phyloP scores from a whole-genome alignment of 257 asterid species.

The Solanum sitiens region DNA sequence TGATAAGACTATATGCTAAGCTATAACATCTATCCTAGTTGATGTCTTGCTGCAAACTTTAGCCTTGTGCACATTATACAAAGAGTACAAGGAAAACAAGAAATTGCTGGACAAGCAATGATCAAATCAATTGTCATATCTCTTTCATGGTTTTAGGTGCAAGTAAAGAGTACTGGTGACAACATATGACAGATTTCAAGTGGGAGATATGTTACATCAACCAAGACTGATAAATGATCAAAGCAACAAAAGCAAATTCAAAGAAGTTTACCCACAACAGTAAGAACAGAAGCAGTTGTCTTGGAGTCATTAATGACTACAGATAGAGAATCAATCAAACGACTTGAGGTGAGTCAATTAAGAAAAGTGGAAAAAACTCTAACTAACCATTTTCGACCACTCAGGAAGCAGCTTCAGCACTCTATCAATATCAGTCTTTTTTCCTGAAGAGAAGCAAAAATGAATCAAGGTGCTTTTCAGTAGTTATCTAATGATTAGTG shows the following conservation, averaged over 20 bases:
- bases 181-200: too few species aligned
- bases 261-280: background rate
- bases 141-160: background rate
- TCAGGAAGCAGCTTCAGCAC: slow-evolving; percentile 66
- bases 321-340: background rate
- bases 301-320: too few species aligned
- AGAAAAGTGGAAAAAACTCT: background rate
- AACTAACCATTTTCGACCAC: slow-evolving; percentile 68
- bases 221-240: background rate
- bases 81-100: background rate
- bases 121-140: background rate
- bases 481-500: background rate
- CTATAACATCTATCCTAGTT: background rate
- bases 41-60: background rate
- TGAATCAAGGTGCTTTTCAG: background rate
- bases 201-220: background rate
- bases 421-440: slow-evolving; percentile 39
- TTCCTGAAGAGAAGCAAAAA: slow-evolving; percentile 23
- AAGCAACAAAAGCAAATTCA: background rate
- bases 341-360: background rate
- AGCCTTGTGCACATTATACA: background rate
- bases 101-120: background rate
- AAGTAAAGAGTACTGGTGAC: background rate
- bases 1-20: background rate
- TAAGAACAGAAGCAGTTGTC: too few species aligned